These are phyloP conservation scores for Tulasnella sp. DNA, from an alignment of 768 basidiomycete genomes.

Conservation along the genomic window DNA sequence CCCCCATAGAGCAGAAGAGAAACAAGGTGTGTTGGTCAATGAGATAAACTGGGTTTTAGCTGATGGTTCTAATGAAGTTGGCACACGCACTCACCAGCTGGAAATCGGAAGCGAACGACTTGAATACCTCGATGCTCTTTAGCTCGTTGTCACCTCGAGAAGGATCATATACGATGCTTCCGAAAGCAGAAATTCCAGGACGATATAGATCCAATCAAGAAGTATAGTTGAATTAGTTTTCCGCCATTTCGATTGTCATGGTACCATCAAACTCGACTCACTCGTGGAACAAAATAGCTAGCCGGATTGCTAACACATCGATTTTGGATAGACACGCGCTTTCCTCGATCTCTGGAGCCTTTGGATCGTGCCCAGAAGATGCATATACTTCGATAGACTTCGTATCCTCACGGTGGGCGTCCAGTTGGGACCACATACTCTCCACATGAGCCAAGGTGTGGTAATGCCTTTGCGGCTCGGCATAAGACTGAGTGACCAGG, in stretches of 20 bases:
- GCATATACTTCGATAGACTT: too few relatives aligned
- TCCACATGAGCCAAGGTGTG: slow-evolving; percentile 1
- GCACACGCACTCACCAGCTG: background rate
- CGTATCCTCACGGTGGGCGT: too few relatives aligned
- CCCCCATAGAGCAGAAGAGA: too few relatives aligned
- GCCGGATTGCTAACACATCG: background rate
- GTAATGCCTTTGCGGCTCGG: background rate
- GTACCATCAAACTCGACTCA: background rate
- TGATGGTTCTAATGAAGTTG: background rate
- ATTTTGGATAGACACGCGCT: background rate
- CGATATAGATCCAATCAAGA: too few relatives aligned
- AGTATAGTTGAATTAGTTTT: background rate
- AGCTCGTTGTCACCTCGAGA: background rate
- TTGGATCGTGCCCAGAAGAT: too few relatives aligned
- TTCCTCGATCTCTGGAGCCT: background rate
- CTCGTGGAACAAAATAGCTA: slow-evolving; percentile 4
- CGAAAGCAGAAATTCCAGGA: too few relatives aligned
- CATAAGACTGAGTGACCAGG: too few relatives aligned
- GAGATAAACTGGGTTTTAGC: background rate
- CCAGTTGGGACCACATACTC: background rate
- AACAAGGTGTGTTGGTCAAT: background rate
- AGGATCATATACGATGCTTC: slow-evolving; percentile 5
- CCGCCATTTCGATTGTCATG: background rate
- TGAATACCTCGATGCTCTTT: slow-evolving; percentile 4
- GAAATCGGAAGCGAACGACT: background rate